phyloP scores from a whole-genome alignment of 306 rosid species.

The Trichosanthes truncata region DNA sequence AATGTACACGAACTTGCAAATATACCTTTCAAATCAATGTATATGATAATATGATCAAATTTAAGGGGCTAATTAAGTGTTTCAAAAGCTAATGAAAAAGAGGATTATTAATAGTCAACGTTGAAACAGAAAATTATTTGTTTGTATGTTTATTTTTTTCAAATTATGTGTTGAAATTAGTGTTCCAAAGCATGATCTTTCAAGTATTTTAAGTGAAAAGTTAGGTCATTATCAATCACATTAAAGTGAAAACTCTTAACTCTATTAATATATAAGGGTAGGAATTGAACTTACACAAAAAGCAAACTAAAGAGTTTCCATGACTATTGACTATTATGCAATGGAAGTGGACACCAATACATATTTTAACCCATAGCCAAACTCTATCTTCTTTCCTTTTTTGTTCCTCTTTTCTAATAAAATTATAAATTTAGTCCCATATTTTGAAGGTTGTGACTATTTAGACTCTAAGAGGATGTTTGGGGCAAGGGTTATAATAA shows the following conservation, averaged over 20 bases:
- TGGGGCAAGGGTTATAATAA: too few relatives aligned
- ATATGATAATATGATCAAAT: neutral
- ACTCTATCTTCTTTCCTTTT: neutral
- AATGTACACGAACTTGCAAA: neutral
- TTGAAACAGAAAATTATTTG: neutral
- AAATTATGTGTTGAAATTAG: neutral
- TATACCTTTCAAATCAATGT: neutral
- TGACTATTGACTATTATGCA: neutral
- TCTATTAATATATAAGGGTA: neutral
- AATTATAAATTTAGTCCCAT: too few relatives aligned
- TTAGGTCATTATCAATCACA: neutral
- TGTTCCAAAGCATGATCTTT: neutral
- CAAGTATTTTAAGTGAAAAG: neutral
- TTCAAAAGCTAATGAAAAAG: neutral
- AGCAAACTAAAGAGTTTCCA: neutral
- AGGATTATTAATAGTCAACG: neutral
- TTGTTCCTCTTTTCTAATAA: neutral
- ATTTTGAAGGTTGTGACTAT: too few relatives aligned
- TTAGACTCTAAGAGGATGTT: too few relatives aligned
- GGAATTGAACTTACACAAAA: neutral
- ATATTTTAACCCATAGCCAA: neutral
- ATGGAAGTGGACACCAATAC: neutral
- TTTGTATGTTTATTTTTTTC: neutral
- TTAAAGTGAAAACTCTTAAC: neutral
- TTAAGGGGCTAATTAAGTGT: too few relatives aligned